Conservation (phyloP, 306 rosid species). For the Begonia peltatifolia region DNA sequence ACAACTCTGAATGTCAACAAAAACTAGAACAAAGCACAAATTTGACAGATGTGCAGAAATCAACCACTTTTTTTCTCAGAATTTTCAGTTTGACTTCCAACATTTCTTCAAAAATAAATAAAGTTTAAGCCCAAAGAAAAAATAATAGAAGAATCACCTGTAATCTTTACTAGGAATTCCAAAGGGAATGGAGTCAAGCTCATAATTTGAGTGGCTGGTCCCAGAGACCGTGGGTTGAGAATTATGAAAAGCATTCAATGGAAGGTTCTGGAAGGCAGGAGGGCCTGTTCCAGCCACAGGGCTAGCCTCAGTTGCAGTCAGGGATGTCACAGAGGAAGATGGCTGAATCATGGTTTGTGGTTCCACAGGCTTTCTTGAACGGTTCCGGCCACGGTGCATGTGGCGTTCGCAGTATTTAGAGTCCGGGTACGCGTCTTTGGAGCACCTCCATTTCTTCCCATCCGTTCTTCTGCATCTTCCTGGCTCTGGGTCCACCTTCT, state of each 20-base stretch:
- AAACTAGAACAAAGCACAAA: constrained; percentile 1
- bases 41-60: background rate
- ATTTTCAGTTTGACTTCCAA: background rate
- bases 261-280: constrained; percentile 40
- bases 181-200: constrained; percentile 42
- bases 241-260: constrained; percentile 39
- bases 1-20: background rate
- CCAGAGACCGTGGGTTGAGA: constrained; percentile 36
- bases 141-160: constrained; percentile 22
- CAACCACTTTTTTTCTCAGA: background rate
- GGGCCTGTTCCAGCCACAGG: constrained; percentile 20
- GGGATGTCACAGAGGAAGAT: constrained; percentile 11
- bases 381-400: constrained; percentile 87
- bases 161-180: constrained; percentile 53
- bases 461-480: constrained; percentile 89
- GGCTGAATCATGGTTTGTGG: constrained; percentile 47
- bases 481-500: constrained; percentile 90
- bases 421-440: constrained; percentile 74
- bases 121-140: too few relatives aligned
- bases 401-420: constrained; percentile 94
- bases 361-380: constrained; percentile 99
- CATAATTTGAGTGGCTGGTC: constrained; percentile 29
- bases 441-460: constrained; percentile 87
- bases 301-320: constrained; percentile 33
- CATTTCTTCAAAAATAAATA: too few relatives aligned